These are phyloP conservation scores for Phytophthora kernoviae DNA, from an alignment of 352 stramenopile species.

Conservation along the genomic window DNA sequence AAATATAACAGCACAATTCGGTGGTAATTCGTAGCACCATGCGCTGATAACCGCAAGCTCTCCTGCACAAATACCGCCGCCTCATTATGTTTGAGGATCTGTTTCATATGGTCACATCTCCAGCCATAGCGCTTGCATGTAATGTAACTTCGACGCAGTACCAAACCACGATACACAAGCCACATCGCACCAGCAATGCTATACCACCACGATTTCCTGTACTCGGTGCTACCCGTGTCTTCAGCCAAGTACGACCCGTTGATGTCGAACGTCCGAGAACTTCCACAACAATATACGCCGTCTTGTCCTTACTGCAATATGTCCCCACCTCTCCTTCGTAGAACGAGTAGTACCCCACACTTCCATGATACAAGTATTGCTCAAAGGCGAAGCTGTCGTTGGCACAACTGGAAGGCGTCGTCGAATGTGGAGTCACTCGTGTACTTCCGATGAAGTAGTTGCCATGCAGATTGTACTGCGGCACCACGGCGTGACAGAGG, in stretches of 20 bases:
- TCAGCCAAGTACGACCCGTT: constrained; percentile 13
- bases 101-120: constrained; percentile 6
- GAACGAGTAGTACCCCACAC: constrained; percentile 29
- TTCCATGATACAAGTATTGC: constrained; percentile 35
- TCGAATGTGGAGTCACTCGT: not conserved
- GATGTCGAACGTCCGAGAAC: constrained; percentile 17
- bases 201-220: constrained; percentile 7
- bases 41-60: constrained; percentile 15
- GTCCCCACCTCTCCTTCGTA: constrained; percentile 22
- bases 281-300: constrained; percentile 16
- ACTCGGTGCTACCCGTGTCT: constrained; percentile 5
- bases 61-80: constrained; percentile 30
- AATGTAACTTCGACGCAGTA: constrained; percentile 11
- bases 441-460: constrained; percentile 21
- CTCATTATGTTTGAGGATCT: constrained; percentile 8
- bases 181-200: constrained; percentile 6
- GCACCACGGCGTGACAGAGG: constrained; percentile 28
- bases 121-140: constrained; percentile 13
- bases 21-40: constrained; percentile 19
- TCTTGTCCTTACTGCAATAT: constrained; percentile 19
- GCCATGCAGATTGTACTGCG: constrained; percentile 33
- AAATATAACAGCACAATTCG: constrained; percentile 16
- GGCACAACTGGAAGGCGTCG: constrained; percentile 11
- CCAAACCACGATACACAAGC: constrained; percentile 9
- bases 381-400: constrained; percentile 20